phyloP scores from a whole-genome alignment of 164 flowering plant species.

The Kingdonia uniflora region DNA sequence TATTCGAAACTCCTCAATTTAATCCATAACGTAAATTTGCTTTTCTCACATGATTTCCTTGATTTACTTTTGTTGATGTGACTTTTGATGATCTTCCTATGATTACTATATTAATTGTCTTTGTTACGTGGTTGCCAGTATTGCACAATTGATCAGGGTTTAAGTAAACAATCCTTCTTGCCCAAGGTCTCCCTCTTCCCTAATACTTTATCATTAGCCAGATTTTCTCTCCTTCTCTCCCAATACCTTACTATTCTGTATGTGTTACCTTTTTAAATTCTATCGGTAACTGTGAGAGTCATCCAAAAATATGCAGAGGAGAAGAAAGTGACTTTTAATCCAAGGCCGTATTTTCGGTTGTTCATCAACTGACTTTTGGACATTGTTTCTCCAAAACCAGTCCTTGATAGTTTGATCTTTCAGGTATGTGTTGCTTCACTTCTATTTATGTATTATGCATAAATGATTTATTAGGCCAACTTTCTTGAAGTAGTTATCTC shows the following conservation, averaged over 20 bases:
- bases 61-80: neutral
- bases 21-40: constrained; percentile 54
- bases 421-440: constrained; percentile 36
- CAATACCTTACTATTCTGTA: neutral
- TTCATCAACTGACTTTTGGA: constrained; percentile 83
- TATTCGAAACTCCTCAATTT: constrained; percentile 75
- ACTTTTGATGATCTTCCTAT: neutral
- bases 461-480: neutral
- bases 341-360: constrained; percentile 87
- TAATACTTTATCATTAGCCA: neutral
- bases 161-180: constrained; percentile 44
- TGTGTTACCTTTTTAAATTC: constrained; percentile 40
- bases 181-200: constrained; percentile 46
- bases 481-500: neutral
- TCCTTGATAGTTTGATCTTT: constrained; percentile 56
- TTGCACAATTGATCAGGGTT: constrained; percentile 53
- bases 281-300: constrained; percentile 60
- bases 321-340: constrained; percentile 64
- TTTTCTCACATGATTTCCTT: neutral
- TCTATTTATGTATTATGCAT: neutral
- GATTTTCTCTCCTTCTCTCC: neutral
- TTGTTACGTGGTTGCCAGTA: constrained; percentile 22
- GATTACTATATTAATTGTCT: neutral
- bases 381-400: constrained; percentile 55
- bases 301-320: constrained; percentile 87